These are phyloP conservation scores for Eucalyptus tenuipes DNA, from an alignment of 345 rosid genomes.

Conservation along the genomic window DNA sequence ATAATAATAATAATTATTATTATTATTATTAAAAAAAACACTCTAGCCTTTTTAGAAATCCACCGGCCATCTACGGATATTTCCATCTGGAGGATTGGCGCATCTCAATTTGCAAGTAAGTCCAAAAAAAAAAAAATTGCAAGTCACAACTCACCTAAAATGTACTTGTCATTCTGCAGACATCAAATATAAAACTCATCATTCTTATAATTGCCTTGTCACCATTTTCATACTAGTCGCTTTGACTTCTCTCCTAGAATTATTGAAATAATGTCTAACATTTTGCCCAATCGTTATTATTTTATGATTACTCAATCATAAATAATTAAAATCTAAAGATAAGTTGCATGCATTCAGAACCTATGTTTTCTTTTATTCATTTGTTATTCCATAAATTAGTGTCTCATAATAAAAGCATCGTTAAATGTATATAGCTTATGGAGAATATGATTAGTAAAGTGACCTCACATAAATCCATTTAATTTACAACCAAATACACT, in stretches of 20 bases:
- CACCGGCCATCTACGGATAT: background rate
- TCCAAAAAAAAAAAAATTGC: too few species aligned
- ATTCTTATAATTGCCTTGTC: background rate
- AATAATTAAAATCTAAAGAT: background rate
- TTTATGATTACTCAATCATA: background rate
- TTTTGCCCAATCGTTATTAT: background rate
- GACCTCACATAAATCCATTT: background rate
- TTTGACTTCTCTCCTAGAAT: background rate
- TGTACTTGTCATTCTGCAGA: background rate
- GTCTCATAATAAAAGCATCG: background rate
- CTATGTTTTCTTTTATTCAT: background rate
- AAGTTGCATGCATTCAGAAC: background rate
- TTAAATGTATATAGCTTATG: background rate
- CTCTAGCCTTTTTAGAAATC: background rate
- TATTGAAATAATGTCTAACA: background rate
- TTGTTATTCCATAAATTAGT: background rate
- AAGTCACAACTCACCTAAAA: background rate
- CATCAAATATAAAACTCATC: background rate
- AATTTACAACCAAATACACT: background rate
- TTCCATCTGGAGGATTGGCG: background rate
- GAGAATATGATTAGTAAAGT: background rate
- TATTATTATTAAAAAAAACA: too few species aligned
- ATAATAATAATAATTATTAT: too few species aligned
- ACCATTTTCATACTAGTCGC: background rate
- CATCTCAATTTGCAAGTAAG: background rate